These are phyloP conservation scores for Xerocomellus intermedius DNA, from an alignment of 768 basidiomycete species.

Conservation along the genomic window DNA sequence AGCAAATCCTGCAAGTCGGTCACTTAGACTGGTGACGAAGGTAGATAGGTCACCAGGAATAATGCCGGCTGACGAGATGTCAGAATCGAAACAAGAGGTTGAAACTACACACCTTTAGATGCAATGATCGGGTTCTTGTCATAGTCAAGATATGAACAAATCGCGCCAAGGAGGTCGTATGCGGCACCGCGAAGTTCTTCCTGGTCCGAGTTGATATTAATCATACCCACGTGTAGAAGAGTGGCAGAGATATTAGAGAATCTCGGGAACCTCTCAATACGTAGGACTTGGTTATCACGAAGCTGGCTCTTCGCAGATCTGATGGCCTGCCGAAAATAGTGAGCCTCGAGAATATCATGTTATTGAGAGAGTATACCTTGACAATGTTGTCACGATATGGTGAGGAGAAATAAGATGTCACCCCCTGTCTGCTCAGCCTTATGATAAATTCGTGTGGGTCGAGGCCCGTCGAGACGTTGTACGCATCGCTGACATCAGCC, in stretches of 20 bases:
- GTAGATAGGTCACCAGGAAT: slow-evolving; percentile 64
- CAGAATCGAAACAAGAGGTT: background rate
- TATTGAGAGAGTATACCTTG: slow-evolving; percentile 46
- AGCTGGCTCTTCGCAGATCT: slow-evolving; percentile 72
- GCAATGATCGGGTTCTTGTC: slow-evolving; percentile 71
- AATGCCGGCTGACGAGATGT: slow-evolving; percentile 52
- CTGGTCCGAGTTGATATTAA: slow-evolving; percentile 71
- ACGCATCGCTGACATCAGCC: slow-evolving; percentile 81
- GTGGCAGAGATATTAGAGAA: slow-evolving; percentile 86
- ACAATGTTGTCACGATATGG: slow-evolving; percentile 66
- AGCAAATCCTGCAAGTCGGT: slow-evolving; percentile 66
- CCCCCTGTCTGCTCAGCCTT: slow-evolving; percentile 65
- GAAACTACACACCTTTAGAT: slow-evolving; percentile 51
- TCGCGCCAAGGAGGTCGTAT: slow-evolving; percentile 74
- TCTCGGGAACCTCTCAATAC: slow-evolving; percentile 66
- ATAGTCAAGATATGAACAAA: slow-evolving; percentile 75
- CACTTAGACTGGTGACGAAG: slow-evolving; percentile 67
- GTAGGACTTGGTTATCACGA: slow-evolving; percentile 49
- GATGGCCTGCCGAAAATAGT: slow-evolving; percentile 49
- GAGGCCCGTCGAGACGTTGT: slow-evolving; percentile 74
- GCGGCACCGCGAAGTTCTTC: slow-evolving; percentile 78
- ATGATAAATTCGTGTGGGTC: slow-evolving; percentile 83
- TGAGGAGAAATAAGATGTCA: slow-evolving; percentile 76
- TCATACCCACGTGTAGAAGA: slow-evolving; percentile 81
- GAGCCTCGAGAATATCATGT: background rate